phyloP scores from a whole-genome alignment of 495 filamentous ascomycete species.

The Collariella sp. region DNA sequence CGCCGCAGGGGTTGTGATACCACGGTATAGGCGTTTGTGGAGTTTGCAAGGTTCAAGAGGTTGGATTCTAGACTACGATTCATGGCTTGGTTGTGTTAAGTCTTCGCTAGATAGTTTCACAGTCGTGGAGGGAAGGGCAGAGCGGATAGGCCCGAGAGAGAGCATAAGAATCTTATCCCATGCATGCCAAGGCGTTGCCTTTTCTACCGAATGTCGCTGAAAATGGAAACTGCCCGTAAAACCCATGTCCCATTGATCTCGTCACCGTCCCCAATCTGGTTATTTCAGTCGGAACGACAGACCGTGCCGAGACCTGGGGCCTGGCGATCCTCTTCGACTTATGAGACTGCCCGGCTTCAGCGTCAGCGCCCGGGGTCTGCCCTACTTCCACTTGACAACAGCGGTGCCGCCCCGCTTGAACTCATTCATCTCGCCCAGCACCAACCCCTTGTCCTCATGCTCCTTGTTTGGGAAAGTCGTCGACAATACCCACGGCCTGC shows the following conservation, averaged over 20 bases:
- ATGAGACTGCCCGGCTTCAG: no score
- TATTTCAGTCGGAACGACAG: not conserved
- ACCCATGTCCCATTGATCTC: not conserved
- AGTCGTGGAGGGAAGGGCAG: no score
- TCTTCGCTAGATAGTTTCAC: no score
- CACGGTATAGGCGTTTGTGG: constrained; percentile 17
- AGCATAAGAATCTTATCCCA: no score
- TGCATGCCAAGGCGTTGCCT: not conserved
- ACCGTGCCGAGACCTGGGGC: not conserved
- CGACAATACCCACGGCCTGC: constrained; percentile 69
- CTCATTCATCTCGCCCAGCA: constrained; percentile 68
- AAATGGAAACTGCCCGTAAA: not conserved
- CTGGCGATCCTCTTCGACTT: no score
- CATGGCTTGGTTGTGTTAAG: no score
- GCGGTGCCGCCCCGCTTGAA: constrained; percentile 74
- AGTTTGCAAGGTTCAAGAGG: constrained; percentile 11
- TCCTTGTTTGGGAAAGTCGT: constrained; percentile 97
- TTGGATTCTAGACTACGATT: not conserved
- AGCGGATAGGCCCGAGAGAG: no score
- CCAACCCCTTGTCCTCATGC: constrained; percentile 60
- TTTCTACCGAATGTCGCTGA: not conserved
- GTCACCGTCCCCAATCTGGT: no score
- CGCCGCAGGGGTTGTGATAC: constrained; percentile 14
- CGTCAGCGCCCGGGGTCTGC: no score
- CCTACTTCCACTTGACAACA: constrained; percentile 69